Evolutionary conservation across 2,329 filamentous ascomycete species (phyloP), one percentile per base, ranked within the genome.

Genomic region (Pseudopyricularia javanii): DNA sequence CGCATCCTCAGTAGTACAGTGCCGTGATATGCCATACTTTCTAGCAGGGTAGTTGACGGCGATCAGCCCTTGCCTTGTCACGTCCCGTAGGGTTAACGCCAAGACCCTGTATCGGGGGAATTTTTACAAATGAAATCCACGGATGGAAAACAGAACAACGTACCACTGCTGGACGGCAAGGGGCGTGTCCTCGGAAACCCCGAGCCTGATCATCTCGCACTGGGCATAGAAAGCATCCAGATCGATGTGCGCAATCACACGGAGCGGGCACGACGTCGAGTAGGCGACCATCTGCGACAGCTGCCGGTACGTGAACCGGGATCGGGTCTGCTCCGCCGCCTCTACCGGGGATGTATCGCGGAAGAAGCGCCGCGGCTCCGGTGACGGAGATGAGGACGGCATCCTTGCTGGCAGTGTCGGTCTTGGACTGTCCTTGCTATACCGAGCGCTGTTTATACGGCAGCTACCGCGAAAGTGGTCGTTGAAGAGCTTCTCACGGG

Each of bases 181-280:
- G 9, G 93, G 93, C 58, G 83, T 79, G 54, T 89, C 80, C 56
- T 88, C 83, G 14, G 85, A 73, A 11, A 87, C 72, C 12, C 83
- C 83, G 47, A 97, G 75, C 7, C 93, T 82, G 9, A 95, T 83
- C 78, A 91, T 94, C 70, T 98, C 93, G 64, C 90, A 96, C 72
- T 98, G 93, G 3, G 87, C 86, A 66, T 98, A 98, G 69, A 98
- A 98, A 37, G 91, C 91, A 78, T 98, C 93, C 55, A 98, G 82
- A 63, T 98, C 93, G 57, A 97, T 82, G 66, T 96, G 91, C 7
- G 89, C 88, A 59, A 96, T 82, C 28, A 94, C 86, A 47, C 93
- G 83, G 34, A 98, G 75, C 1, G 91, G 91, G 50, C 82, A 89
- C 8, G 82, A 80, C 0, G 83, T 75, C 33, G 80, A 82, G 59